Evolutionary conservation across 2,329 filamentous ascomycete genomes (phyloP).

Genomic region (Fusarium beomiforme): DNA sequence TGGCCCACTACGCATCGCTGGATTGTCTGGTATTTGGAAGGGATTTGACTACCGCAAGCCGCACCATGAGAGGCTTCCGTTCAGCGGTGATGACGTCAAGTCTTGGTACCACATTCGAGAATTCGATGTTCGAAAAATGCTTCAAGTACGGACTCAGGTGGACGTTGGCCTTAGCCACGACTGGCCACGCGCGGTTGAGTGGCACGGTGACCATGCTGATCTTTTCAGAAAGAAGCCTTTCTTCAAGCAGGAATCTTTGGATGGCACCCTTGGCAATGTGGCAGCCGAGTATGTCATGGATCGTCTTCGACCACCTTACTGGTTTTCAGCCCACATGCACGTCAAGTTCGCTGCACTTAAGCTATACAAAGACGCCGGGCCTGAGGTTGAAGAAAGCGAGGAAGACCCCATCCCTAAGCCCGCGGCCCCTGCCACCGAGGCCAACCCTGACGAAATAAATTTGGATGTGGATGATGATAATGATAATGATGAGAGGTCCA

Average conservation of each 20-base stretch:
- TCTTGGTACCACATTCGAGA: slow-evolving; percentile 92
- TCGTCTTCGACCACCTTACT: slow-evolving; percentile 81
- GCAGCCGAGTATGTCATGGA: slow-evolving; percentile 86
- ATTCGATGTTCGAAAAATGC: slow-evolving; percentile 87
- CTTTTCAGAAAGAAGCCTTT: slow-evolving; percentile 79
- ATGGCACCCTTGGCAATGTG: slow-evolving; percentile 79
- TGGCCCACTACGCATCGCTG: slow-evolving; percentile 87
- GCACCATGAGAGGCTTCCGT: slow-evolving; percentile 88
- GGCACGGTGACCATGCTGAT: slow-evolving; percentile 73
- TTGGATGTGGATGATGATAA: slow-evolving; percentile 69
- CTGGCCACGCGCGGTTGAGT: slow-evolving; percentile 89
- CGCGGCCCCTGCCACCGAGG: slow-evolving; percentile 24
- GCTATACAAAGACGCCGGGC: slow-evolving; percentile 58
- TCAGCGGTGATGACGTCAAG: slow-evolving; percentile 78
- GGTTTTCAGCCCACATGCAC: slow-evolving; percentile 96
- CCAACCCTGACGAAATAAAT: slow-evolving; percentile 76
- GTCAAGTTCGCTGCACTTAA: slow-evolving; percentile 82
- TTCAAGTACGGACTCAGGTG: slow-evolving; percentile 85
- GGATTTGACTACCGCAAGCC: slow-evolving; percentile 84
- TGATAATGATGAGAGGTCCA: slow-evolving; percentile 47
- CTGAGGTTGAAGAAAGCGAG: slow-evolving; percentile 17
- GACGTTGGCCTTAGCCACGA: slow-evolving; percentile 95
- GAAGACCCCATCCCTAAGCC: neutral
- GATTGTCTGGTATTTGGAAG: slow-evolving; percentile 95
- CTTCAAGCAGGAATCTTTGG: slow-evolving; percentile 79